phyloP scores from a whole-genome alignment of 441 rosid species.

The Omphalea diandra region DNA sequence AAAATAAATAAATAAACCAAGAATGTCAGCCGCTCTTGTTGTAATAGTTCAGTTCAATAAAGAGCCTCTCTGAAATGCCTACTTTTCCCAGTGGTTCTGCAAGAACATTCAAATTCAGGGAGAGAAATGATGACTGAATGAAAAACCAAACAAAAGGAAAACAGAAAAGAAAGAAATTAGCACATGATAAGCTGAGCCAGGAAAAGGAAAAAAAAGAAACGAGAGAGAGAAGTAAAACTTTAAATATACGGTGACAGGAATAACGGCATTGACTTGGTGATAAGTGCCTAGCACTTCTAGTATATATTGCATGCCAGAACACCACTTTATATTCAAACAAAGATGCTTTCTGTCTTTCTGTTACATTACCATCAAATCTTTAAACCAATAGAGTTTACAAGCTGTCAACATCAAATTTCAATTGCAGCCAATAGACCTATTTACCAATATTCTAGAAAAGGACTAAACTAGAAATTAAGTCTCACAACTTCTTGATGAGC shows the following conservation, averaged over 20 bases:
- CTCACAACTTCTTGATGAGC: neutral
- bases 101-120: slow-evolving; percentile 60
- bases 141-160: slow-evolving; percentile 7
- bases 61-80: slow-evolving; percentile 62
- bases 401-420: neutral
- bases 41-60: slow-evolving; percentile 70
- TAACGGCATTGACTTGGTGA: neutral
- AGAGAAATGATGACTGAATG: slow-evolving; percentile 56
- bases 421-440: neutral
- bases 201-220: neutral
- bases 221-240: neutral
- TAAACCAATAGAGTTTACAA: neutral
- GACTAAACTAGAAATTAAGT: neutral
- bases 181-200: neutral
- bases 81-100: slow-evolving; percentile 59
- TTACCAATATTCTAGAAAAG: no score
- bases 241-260: neutral
- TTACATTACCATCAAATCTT: neutral
- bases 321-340: neutral
- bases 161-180: neutral
- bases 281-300: neutral
- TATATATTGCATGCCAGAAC: no score
- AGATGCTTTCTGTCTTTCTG: neutral
- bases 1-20: slow-evolving; percentile 8
- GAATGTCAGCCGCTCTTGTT: slow-evolving; percentile 34